Evolutionary conservation across 2,329 filamentous ascomycete genomes (phyloP), one percentile per base, ranked within the genome.

Genomic region (Colletotrichum destructivum): DNA sequence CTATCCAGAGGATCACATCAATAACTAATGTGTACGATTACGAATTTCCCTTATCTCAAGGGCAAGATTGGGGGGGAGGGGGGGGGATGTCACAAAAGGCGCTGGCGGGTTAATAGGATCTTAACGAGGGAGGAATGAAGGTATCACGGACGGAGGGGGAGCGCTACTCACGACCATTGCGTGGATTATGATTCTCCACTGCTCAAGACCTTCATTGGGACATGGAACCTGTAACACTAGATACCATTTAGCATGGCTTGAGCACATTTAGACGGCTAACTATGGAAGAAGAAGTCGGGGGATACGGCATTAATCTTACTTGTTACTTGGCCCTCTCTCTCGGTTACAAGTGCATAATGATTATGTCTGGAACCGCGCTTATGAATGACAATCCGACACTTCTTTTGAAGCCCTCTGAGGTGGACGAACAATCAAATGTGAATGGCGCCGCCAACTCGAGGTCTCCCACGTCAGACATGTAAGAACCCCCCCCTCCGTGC

Each of bases 21-120:
- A n/a, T 23, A 68, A 56, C 57, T 71, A 71, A 71, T 71, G 66
- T 71, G 57, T 68, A 71, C 15, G 35, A 71, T 18, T 56, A 71
- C 12, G 16, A 16, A 40, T 68, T 71, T 46, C 40, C 31, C 62
- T 68, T 71, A 57, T 68, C 16, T 13, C 11, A 12, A 35, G 42
- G 35, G 31, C 38, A 54, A 54, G 16, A 49, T 21, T 3, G 26
- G 26, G 26, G 3, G 26, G 3, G 3, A 4, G 26, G 26, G 26
- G 3, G 4, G 3, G 1, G 4, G 4, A 4, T 56, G 56, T 55
- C n/a, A 57, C 38, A 35, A n/a, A 47, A 62, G 35, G 44, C 38
- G 57, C 42, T 46, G n/a, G 42, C 55, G 26, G 38, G 44, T 51
- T 38, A 57, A 38, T 62, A 9, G 13, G 40, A 26, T 16, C 18